Percentiles rank a stretch among this genome's conserved stretches.
Conservation (phyloP, 306 rosid genomes). For the Luffa aegyptiaca region DNA sequence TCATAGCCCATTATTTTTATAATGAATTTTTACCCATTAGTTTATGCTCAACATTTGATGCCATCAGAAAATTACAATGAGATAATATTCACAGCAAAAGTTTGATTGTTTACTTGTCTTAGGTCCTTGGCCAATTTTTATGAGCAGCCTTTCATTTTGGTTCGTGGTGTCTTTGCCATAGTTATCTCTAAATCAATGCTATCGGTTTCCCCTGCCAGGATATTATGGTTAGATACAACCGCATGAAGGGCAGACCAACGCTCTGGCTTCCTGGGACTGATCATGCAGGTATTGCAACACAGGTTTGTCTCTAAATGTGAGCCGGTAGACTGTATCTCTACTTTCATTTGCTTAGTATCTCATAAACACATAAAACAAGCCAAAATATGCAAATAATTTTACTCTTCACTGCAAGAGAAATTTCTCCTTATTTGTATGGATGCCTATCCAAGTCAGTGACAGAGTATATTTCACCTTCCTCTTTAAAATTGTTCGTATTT, state of each 20-base stretch:
- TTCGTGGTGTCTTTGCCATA: background rate
- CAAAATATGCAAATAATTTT: background rate
- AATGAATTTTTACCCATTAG: background rate
- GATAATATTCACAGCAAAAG: background rate
- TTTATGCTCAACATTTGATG: background rate
- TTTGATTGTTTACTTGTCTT: background rate
- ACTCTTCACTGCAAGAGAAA: background rate
- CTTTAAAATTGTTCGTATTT: constrained; percentile 11
- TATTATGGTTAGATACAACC: constrained; percentile 89
- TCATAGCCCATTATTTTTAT: background rate
- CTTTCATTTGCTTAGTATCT: background rate
- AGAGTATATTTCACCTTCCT: background rate
- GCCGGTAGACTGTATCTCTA: background rate
- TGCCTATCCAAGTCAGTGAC: background rate
- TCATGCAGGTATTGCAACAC: constrained; percentile 99
- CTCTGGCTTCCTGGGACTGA: constrained; percentile 98
- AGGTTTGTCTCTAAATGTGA: constrained; percentile 41
- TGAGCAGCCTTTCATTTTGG: background rate
- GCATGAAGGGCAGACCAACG: constrained; percentile 95
- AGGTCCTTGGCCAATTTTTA: background rate
- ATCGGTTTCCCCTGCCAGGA: constrained; percentile 39
- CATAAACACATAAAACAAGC: background rate
- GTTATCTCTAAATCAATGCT: background rate
- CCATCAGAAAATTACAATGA: background rate
- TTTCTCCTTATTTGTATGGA: constrained; percentile 1